Evolutionary conservation across 306 rosid species (phyloP), one percentile per base, ranked within the genome.

Genomic region (Arachis stenosperma): DNA sequence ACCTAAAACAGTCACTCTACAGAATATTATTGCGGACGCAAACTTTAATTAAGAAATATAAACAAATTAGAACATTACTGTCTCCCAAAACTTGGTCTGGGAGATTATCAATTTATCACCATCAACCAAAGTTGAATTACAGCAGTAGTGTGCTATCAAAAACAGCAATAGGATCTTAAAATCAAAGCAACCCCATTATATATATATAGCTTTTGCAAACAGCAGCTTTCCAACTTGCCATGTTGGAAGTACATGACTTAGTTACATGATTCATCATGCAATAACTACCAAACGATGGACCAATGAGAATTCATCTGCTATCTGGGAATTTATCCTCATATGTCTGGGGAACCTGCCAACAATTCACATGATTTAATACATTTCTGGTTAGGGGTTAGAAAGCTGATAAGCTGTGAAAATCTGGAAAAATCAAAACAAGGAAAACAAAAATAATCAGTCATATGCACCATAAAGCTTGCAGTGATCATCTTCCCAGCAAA

Each of bases 401-500:
- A 55, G 50, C 7, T 62, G 29, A 62, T 55, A n/a, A 61, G 61
- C 30, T 62, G 63, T 68, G 11, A 5, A 77, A n/a, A 75, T 11
- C 30, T 3, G 37, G 11, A 63, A 59, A 59, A 74, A 63, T n/a
- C 8, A 53, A 79, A 29, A 4, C 66, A 42, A 42, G 54, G 33
- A 51, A 61, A 76, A 70, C 65, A 47, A 73, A 59, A 62, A n/a
- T 36, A 7, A 46, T 27, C 58, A 54, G 30, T 27, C 58, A 54
- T 30, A 65, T 43, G 65, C 85, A 93, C 98, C 98, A 93, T 88
- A 76, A 69, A 91, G 61, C 91, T 82, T 36, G 98, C 96, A 12
- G 91, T 89, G 51, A 94, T 91, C 96, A 94, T 91, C 86, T 94
- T 91, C 79, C 97, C 99, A 33, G 99, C 99, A 86, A 94, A 94